Evolutionary conservation across 148 eudicot species (phyloP).

Genomic region (Silene conica): DNA sequence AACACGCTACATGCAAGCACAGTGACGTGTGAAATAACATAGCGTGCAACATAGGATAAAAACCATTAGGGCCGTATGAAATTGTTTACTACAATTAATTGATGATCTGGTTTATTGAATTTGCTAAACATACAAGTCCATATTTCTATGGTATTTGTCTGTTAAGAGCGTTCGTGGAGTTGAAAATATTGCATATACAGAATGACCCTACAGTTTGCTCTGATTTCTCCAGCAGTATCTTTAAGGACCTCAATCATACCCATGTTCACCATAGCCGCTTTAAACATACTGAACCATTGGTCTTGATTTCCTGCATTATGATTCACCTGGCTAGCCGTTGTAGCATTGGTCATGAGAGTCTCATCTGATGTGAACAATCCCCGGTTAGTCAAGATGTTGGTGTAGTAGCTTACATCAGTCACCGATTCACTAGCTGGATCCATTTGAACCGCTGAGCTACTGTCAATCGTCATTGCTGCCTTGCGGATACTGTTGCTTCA

Average conservation of each 20-base stretch:
- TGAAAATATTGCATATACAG: not conserved
- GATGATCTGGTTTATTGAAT: constrained; percentile 1
- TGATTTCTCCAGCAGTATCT: constrained; percentile 24
- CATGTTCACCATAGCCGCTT: constrained; percentile 60
- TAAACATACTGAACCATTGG: constrained; percentile 40
- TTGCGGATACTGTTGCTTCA: constrained; percentile 47
- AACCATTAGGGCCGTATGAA: not conserved
- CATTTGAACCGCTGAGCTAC: constrained; percentile 31
- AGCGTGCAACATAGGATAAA: not conserved
- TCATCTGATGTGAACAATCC: constrained; percentile 31
- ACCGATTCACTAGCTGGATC: constrained; percentile 14
- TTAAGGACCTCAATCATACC: constrained; percentile 43
- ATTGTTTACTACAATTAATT: not conserved
- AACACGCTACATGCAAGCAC: not conserved
- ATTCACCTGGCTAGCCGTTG: constrained; percentile 32
- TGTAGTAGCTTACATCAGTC: constrained; percentile 22
- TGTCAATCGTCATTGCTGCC: constrained; percentile 24
- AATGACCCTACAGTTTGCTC: constrained; percentile 21
- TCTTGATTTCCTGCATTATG: constrained; percentile 30
- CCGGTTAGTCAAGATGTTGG: constrained; percentile 1
- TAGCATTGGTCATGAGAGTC: constrained; percentile 30
- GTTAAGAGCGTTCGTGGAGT: not conserved
- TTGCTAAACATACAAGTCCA: not conserved
- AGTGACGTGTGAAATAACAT: too few relatives aligned
- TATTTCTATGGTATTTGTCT: not conserved